These are phyloP conservation scores for Hymenoscyphus fraxineus DNA, from an alignment of 2,329 filamentous ascomycete species.

Conservation along the genomic window DNA sequence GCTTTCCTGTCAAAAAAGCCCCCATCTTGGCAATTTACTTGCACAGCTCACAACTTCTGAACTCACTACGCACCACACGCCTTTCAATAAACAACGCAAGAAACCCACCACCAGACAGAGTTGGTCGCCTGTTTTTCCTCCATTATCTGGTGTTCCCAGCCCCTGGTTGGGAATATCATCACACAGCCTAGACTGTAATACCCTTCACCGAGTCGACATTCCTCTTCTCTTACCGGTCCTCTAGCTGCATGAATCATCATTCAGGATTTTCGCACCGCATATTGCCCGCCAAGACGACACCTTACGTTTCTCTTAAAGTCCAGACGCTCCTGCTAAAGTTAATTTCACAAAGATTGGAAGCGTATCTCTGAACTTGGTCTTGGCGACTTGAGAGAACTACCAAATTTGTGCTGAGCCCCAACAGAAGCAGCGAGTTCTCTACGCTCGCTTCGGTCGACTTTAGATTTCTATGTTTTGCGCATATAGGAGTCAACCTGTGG, in stretches of 20 bases:
- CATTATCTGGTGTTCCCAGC: not conserved
- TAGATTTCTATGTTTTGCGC: slow-evolving; percentile 27
- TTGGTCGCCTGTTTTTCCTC: not conserved
- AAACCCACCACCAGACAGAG: not conserved
- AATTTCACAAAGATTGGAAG: not conserved
- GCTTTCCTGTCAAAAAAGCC: not conserved
- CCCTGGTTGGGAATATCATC: not conserved
- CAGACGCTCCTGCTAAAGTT: not conserved
- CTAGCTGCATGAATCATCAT: not conserved
- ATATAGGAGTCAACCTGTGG: slow-evolving; percentile 22
- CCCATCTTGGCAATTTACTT: not conserved
- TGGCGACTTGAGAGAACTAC: not conserved
- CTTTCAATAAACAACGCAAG: not conserved
- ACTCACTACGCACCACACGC: not conserved
- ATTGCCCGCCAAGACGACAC: not conserved
- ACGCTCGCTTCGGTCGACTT: not conserved
- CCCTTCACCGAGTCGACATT: not conserved
- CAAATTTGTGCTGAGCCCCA: not conserved
- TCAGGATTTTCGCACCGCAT: not conserved
- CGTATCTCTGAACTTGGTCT: not conserved
- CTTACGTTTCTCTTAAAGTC: not conserved
- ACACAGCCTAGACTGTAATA: slow-evolving; percentile 1
- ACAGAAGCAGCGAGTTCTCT: not conserved
- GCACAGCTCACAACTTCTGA: not conserved
- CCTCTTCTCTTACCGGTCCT: slow-evolving; percentile 2